These are phyloP conservation scores for Pseudonitzschia multiseries DNA, from an alignment of 108 stramenopile genomes.

Conservation along the genomic window DNA sequence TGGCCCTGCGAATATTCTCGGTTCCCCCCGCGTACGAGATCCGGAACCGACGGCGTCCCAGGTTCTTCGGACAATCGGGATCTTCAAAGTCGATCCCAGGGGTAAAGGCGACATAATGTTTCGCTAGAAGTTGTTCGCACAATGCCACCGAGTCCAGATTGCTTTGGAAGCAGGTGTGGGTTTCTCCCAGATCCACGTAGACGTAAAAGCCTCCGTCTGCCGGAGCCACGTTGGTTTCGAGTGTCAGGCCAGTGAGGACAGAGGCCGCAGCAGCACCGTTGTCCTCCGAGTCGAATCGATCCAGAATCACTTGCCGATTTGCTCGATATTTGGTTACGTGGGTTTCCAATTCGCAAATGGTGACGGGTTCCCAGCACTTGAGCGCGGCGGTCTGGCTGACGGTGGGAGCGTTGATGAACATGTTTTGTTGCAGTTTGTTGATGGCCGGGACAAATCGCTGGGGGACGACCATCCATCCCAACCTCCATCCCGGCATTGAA, in stretches of 20 bases:
- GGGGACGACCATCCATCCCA: slow-evolving; percentile 93
- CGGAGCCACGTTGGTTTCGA: slow-evolving; percentile 64
- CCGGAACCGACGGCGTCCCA: slow-evolving; percentile 83
- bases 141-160: slow-evolving; percentile 53
- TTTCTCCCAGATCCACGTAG: slow-evolving; percentile 82
- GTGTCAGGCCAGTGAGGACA: neutral
- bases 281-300: slow-evolving; percentile 42
- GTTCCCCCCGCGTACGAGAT: slow-evolving; percentile 85
- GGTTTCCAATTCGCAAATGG: slow-evolving; percentile 70
- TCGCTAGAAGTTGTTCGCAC: slow-evolving; percentile 65
- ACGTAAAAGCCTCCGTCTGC: slow-evolving; percentile 93
- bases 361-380: slow-evolving; percentile 67
- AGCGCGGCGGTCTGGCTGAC: slow-evolving; percentile 87
- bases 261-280: slow-evolving; percentile 37
- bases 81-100: slow-evolving; percentile 94
- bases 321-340: slow-evolving; percentile 76
- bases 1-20: slow-evolving; percentile 55
- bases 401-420: slow-evolving; percentile 94
- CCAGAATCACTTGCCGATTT: slow-evolving; percentile 60
- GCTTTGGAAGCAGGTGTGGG: slow-evolving; percentile 36
- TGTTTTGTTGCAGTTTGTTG: slow-evolving; percentile 87
- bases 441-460: slow-evolving; percentile 61
- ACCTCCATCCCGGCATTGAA: slow-evolving; percentile 93
- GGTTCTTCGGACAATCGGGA: slow-evolving; percentile 33
- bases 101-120: slow-evolving; percentile 83